Evolutionary conservation across 75 land plant genomes (phyloP).

Genomic region (Pinus taeda): DNA sequence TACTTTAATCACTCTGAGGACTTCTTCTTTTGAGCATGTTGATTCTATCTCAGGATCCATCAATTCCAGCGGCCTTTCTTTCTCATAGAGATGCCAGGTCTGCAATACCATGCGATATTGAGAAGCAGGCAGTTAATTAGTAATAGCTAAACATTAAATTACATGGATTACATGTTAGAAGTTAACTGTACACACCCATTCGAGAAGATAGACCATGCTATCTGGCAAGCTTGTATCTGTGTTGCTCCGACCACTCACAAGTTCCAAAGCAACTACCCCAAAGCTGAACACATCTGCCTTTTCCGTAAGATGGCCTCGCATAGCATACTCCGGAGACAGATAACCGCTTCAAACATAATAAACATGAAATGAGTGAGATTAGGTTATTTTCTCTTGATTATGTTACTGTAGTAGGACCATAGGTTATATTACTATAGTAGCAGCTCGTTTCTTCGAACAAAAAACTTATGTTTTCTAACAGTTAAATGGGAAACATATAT

Average conservation of each 20-base stretch:
- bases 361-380: too few species aligned
- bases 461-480: too few species aligned
- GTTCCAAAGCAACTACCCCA: conserved; percentile 62
- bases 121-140: not conserved
- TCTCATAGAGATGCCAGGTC: conserved; percentile 61
- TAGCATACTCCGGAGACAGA: conserved; percentile 79
- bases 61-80: conserved; percentile 24
- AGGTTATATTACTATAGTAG: too few species aligned
- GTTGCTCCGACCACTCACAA: conserved; percentile 50
- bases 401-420: too few species aligned
- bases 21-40: conserved; percentile 23
- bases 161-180: not conserved
- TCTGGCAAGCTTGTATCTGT: conserved; percentile 30
- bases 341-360: conserved; percentile 41
- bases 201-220: conserved; percentile 48
- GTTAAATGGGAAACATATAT: too few species aligned
- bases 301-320: conserved; percentile 70
- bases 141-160: not conserved
- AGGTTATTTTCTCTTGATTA: too few species aligned
- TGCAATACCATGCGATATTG: conserved; percentile 1
- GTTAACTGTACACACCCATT: conserved; percentile 37
- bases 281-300: conserved; percentile 71
- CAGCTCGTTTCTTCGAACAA: too few species aligned
- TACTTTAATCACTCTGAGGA: conserved; percentile 29
- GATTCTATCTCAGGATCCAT: conserved; percentile 32